Evolutionary conservation across 2,329 filamentous ascomycete genomes (phyloP).

Genomic region (Neonectria coccinea): DNA sequence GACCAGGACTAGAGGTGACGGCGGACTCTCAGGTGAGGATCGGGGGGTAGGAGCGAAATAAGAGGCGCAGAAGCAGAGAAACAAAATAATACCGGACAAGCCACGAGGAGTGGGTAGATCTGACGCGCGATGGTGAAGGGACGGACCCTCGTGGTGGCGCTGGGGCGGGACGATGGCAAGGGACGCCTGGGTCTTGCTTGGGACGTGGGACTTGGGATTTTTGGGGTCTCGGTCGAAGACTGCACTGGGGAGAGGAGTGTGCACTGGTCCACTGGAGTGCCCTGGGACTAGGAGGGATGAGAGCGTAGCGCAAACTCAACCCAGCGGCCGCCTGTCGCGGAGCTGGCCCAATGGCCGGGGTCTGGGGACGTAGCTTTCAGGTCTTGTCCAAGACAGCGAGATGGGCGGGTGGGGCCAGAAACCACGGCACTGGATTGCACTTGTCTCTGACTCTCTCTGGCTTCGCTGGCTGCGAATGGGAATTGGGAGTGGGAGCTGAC

Average conservation of each 20-base stretch:
- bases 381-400: constrained; percentile 42
- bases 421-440: constrained; percentile 51
- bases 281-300: constrained; percentile 33
- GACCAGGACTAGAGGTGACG: constrained; percentile 45
- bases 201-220: constrained; percentile 35
- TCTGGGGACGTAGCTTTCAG: constrained; percentile 44
- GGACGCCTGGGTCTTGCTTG: constrained; percentile 37
- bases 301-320: constrained; percentile 46
- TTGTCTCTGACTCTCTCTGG: constrained; percentile 37
- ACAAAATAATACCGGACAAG: constrained; percentile 40
- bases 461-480: not conserved
- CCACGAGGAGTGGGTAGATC: constrained; percentile 48
- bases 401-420: constrained; percentile 43
- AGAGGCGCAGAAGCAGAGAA: constrained; percentile 39
- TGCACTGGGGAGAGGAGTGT: constrained; percentile 35
- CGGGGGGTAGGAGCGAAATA: constrained; percentile 44
- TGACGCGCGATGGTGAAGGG: constrained; percentile 47
- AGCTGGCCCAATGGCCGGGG: constrained; percentile 45
- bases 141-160: constrained; percentile 52
- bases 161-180: constrained; percentile 46
- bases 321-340: constrained; percentile 40
- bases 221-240: constrained; percentile 23
- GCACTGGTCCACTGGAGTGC: constrained; percentile 22
- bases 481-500: constrained; percentile 24
- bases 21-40: constrained; percentile 45